Evolutionary conservation across 2,329 filamentous ascomycete species (phyloP), one percentile per base, ranked within the genome.

Genomic region (Aspergillus pseudoglaucus): DNA sequence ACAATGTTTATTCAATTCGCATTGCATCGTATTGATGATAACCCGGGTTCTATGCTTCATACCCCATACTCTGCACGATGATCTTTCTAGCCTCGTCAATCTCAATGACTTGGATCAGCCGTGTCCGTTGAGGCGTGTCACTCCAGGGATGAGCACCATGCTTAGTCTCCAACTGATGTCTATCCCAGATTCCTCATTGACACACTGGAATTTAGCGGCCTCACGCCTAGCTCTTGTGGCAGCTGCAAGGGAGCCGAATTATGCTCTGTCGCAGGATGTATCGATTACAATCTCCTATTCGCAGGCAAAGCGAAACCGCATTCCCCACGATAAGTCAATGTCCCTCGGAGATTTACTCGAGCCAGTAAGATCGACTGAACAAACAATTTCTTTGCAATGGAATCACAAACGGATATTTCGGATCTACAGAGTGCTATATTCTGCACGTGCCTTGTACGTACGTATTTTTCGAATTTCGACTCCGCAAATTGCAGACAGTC

Each of bases 221-320:
- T 22, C 4, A 20, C 17, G 20, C 17, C 37, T 12, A 15, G 17
- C 18, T 39, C 18, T 10, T 20, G 17, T 39, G 37, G 37, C 43
- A 30, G 45, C 48, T 47, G 48, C 42, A 50, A 46, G 48, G 48
- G 37, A 10, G 15, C 37, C 6, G 12, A 15, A 15, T 37, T 37
- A 30, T 30, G 25, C 25, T 30, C 4, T 37, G 33, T 37, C n/a
- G 6, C 17, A 47, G 48, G 45, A 47, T 42, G n/a, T 12, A 41
- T 47, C 44, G 42, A 51, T 46, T 48, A 43, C 46, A 55, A 46
- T 50, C 50, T 54, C 50, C 53, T 42, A 53, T 56, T 56, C 23
- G 33, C 18, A 38, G 17, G 20, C 14, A 37, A n/a, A 32, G 40
- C 8, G 12, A 41, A 23, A 44, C 15, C 17, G 9, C 37, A 39